Base-by-base conservation (phyloP, 139 green algal species). In the Tetraselmis striata region DNA sequence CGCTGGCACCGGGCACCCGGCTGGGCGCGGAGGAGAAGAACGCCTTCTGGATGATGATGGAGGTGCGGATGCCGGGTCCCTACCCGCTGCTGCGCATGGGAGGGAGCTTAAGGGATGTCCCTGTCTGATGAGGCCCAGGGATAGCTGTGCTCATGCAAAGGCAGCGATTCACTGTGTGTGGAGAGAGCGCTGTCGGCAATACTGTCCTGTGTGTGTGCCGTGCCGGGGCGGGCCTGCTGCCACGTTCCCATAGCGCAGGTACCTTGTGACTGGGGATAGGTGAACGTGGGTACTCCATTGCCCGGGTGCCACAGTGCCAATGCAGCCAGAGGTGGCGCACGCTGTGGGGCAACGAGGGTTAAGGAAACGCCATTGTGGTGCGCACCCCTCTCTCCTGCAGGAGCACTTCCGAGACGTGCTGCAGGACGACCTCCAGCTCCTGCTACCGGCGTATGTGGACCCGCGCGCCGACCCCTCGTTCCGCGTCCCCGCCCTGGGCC, bases 391-490 rank as follows among this genome's bases (percentile, higher is more conserved):
- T 67, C 45, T n/a, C n/a, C n/a, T n/a, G n/a, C 45, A 67, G 45
- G 45, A 67, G 45, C 18, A 67, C 45, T 67, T 22, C 77, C 24
- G 77, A 23, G 77, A 32, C 32, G 27, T 59, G 32, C 29, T 59
- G 77, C 77, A 80, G 29, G 77, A 59, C 77, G 29, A 80, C 31
- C 29, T 31, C 18, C 77, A 23, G 75, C 75, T 32, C 18, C 28
- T 30, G 23, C 23, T 79, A 22, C 28, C 75, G 2, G 28, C 28
- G 11, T 30, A 79, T 30, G 23, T 28, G 5, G 28, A 79, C 75
- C 75, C 75, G 11, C 5, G 2, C 18, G 28, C 75, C 18, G 27
- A 32, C 75, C 75, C 27, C 75, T 78, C 75, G 5, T 78, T 29
- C 2, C 11, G 23, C 5, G 27, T 31, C 24, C 24, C 31, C 31